Evolutionary conservation across 2,329 filamentous ascomycete species (phyloP), one percentile per base, ranked within the genome.

Genomic region (Colletotrichum viniferum): DNA sequence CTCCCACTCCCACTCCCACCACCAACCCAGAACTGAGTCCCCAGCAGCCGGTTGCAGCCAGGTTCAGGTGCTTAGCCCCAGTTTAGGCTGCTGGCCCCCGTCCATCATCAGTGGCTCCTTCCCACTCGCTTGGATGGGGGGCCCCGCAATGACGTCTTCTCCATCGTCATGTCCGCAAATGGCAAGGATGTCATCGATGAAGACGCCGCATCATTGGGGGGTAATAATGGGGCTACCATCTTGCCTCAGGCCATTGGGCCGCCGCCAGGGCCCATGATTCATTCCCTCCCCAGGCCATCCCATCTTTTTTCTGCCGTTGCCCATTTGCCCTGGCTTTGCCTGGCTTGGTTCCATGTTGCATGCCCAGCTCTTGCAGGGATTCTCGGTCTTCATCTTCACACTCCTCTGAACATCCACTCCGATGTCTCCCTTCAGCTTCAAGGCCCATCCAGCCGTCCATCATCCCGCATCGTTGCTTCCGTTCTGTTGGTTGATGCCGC

Each of bases 101-200:
- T 61, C 55, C 56, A 69, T 34, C 30, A 56, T 55, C 36, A 21
- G 48, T 43, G 73, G 30, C 12, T 34, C 36, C 61, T 21, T 68
- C 55, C 69, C 73, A 73, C 48, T 75, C 56, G 58, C 58, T 73
- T 68, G 73, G 69, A 67, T 73, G 63, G 73, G 73, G 69, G 69
- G 21, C 69, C 69, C 73, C 63, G 34, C 64, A 36, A 75, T 75
- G 73, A 75, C 73, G 73, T 75, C 63, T 58, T 43, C 10, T 26
- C 9, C 34, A 48, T 75, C 73, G 69, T 75, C 73, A 75, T 75
- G 56, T 28, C 69, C 73, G 69, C 63, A 21, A 32, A n/a, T 38
- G n/a, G 43, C 69, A 68, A 58, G 73, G 69, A 63, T 75, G 7
- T 6, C 38, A 58, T 43, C 38, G 12, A 26, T 55, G 28, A 30